phyloP scores from a whole-genome alignment of 345 rosid genomes.

The Physaria fendleri region DNA sequence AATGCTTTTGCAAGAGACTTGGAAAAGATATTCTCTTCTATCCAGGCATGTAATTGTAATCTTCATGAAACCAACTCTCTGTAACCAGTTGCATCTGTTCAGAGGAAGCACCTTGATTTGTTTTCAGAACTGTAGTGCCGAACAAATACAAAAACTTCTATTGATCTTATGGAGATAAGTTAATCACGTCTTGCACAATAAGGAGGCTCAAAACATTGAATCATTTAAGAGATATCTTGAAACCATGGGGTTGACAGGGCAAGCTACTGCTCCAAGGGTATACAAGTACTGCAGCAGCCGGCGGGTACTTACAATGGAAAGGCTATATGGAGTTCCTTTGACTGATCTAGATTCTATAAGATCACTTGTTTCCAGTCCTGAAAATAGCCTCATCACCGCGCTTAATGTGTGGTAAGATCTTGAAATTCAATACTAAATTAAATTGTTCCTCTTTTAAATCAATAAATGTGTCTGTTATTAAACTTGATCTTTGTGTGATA shows the following conservation, averaged over 20 bases:
- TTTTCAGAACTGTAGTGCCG: background rate
- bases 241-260: constrained; percentile 77
- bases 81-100: constrained; percentile 1
- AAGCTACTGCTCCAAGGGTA: constrained; percentile 91
- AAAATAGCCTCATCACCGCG: constrained; percentile 84
- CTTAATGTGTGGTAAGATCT: constrained; percentile 82
- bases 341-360: constrained; percentile 92
- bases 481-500: background rate
- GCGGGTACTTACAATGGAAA: constrained; percentile 90
- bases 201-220: constrained; percentile 83
- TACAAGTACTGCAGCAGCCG: constrained; percentile 77
- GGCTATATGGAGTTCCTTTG: constrained; percentile 97
- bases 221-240: constrained; percentile 77
- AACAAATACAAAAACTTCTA: background rate
- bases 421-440: background rate
- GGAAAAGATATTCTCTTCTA: constrained; percentile 81
- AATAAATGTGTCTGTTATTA: background rate
- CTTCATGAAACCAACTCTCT: background rate
- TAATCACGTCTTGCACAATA: constrained; percentile 37
- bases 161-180: constrained; percentile 8
- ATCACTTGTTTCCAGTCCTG: constrained; percentile 82
- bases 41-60: constrained; percentile 46
- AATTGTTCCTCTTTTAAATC: background rate
- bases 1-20: constrained; percentile 85
- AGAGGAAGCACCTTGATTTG: background rate